Evolutionary conservation across 495 filamentous ascomycete genomes (phyloP).

Genomic region (Amphirosellinia nigrospora): DNA sequence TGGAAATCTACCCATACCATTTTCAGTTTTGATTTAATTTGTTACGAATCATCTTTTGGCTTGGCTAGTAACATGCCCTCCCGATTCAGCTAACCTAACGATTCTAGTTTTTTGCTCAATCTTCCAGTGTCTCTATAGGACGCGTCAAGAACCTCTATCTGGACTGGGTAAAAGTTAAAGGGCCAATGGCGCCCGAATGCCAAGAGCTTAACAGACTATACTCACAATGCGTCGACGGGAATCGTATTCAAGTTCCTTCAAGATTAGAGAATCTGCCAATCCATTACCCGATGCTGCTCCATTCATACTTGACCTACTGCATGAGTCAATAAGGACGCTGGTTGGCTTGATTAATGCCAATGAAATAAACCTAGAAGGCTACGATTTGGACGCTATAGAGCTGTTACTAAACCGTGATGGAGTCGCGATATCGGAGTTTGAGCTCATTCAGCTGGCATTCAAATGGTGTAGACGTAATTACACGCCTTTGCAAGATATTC

Average conservation of each 20-base stretch:
- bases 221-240: slow-evolving; percentile 58
- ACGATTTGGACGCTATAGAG: slow-evolving; percentile 45
- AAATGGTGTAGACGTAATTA: slow-evolving; percentile 50
- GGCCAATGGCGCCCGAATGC: slow-evolving; percentile 54
- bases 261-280: slow-evolving; percentile 48
- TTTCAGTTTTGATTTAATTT: neutral
- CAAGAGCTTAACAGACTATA: slow-evolving; percentile 62
- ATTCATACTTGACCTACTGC: slow-evolving; percentile 57
- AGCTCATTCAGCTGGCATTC: slow-evolving; percentile 50
- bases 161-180: slow-evolving; percentile 55
- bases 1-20: neutral
- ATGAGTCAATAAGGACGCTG: slow-evolving; percentile 40
- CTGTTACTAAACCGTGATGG: slow-evolving; percentile 49
- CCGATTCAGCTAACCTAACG: slow-evolving; percentile 1
- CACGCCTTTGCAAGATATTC: slow-evolving; percentile 39
- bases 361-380: slow-evolving; percentile 30
- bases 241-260: slow-evolving; percentile 52
- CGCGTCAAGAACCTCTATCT: slow-evolving; percentile 58
- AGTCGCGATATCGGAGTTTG: slow-evolving; percentile 55
- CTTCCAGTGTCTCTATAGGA: slow-evolving; percentile 55
- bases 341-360: neutral
- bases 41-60: neutral
- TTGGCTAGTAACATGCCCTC: neutral
- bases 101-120: slow-evolving; percentile 53
- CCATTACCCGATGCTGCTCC: slow-evolving; percentile 30